Evolutionary conservation across 2,329 filamentous ascomycete species (phyloP), one percentile per base, ranked within the genome.

Genomic region (Cytospora piceicola): DNA sequence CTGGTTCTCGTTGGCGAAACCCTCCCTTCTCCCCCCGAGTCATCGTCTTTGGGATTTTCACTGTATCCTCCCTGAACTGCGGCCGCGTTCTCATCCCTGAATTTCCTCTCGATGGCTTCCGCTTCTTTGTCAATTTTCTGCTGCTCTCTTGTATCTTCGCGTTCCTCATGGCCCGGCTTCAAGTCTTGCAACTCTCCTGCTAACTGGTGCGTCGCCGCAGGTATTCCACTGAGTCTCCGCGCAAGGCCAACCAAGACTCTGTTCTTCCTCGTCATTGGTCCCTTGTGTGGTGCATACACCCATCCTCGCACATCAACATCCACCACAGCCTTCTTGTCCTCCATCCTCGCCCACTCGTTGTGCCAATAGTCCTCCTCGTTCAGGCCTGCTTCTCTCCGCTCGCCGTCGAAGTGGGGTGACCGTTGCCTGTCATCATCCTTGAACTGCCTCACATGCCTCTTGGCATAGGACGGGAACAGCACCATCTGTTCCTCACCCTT

Each of bases 301-400:
- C 96, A 99, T 17, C 95, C 95, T 71, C 94, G 86, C 29, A 99
- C 92, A 75, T 99, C 94, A 7, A 98, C 92, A 74, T 98, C 94
- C 1, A 97, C 91, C 4, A 97, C 82, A 0, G 94, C 93, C 75
- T 90, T 91, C 72, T 93, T 89, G 67, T 94, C 89, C 75, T 96
- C 91, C 61, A 90, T 85, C 67, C 85, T 85, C 65, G 94, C 88
- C 91, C 92, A 96, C 73, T 94, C 88, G 63, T 87, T 81, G 52
- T 85, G 86, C 89, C 91, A 94, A 75, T 90, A 94, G 49, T 93
- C 88, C 54, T 88, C 85, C 69, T 93, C 88, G 54, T 81, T 83
- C 36, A 85, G 79, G 1, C 78, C 77, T 29, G 78, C 77, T 20
- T 76, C 58, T 22, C 55, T 61, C 39, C 55, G 30, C 39, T 63